Evolutionary conservation across 2,329 filamentous ascomycete genomes (phyloP), one percentile per base, ranked within the genome.

Genomic region (Fusarium sacchari): DNA sequence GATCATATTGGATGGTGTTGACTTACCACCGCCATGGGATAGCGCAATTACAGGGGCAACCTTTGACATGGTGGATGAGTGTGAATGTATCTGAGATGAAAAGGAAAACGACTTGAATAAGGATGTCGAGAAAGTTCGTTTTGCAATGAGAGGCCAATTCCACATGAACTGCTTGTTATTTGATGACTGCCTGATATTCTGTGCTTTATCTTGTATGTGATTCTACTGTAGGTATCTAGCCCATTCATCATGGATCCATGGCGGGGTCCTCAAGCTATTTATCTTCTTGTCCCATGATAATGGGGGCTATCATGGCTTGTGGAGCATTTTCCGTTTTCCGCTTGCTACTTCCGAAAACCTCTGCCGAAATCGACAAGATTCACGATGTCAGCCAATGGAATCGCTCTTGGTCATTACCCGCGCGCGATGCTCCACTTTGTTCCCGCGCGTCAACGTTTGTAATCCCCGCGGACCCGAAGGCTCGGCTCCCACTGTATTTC

Each of bases 11-110:
- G n/a, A n/a, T 6, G 10, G 26, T 32, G n/a, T 7, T 24, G 37
- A 61, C 49, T 62, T 76, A 85, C 84, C 84, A 76, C 86, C 86
- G 43, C 86, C 86, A 70, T 87, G 86, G n/a, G 85, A 85, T 26
- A 87, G 79, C n/a, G 84, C 84, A 74, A 87, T 79, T 15, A 86
- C 83, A 18, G 85, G 83, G 13, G 80, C 85, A 55, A 85, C 76
- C 40, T 77, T 76, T 24, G 82, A 69, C 85, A 86, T 86, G 28
- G 64, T 80, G 64, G 60, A 36, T 34, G 59, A 64, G 8, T 39
- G 37, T n/a, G 32, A 32, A 18, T 67, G 58, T 55, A 30, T 37
- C 5, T 63, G 63, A 47, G 50, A 55, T 32, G 55, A 32, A 36
- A 39, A 40, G 20, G 47, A 37, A 37, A 39, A 37, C 28, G 47